These are phyloP conservation scores for Isochrysis galbana DNA, from an alignment of 78 protist genomes.

Conservation along the genomic window DNA sequence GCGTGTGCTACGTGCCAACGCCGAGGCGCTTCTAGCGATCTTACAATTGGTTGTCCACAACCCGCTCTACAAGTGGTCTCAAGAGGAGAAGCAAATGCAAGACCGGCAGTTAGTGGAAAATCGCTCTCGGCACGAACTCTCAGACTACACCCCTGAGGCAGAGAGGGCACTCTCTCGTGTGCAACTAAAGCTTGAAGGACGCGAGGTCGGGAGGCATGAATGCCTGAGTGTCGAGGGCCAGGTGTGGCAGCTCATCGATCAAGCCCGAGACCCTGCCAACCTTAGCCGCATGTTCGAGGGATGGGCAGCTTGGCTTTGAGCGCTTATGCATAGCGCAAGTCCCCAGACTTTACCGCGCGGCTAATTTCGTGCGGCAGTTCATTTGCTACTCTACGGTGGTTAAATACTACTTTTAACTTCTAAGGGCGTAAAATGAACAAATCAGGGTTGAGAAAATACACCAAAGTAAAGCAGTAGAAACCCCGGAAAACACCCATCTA, in stretches of 20 bases:
- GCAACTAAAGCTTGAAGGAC: neutral
- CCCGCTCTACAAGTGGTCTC: neutral
- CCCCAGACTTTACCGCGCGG: too few species aligned
- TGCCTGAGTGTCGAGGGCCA: constrained; percentile 4
- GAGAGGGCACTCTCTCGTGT: neutral
- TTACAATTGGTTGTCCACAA: neutral
- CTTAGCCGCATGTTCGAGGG: neutral
- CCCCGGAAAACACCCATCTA: too few species aligned
- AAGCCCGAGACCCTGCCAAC: neutral
- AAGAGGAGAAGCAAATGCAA: neutral
- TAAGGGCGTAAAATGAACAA: too few species aligned
- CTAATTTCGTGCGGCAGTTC: too few species aligned
- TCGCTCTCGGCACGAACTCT: too few species aligned
- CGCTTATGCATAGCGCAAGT: too few species aligned
- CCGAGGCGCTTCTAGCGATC: constrained; percentile 43
- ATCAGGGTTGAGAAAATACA: too few species aligned
- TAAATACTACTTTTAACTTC: too few species aligned
- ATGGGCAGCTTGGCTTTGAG: neutral
- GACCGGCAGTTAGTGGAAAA: neutral
- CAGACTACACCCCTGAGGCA: too few species aligned
- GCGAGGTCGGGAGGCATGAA: neutral
- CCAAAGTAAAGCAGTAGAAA: too few species aligned
- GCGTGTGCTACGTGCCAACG: constrained; percentile 51
- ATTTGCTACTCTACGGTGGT: too few species aligned
- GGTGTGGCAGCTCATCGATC: neutral